Conservation (phyloP, 257 asterid species). For the Penstemon barbatus region DNA sequence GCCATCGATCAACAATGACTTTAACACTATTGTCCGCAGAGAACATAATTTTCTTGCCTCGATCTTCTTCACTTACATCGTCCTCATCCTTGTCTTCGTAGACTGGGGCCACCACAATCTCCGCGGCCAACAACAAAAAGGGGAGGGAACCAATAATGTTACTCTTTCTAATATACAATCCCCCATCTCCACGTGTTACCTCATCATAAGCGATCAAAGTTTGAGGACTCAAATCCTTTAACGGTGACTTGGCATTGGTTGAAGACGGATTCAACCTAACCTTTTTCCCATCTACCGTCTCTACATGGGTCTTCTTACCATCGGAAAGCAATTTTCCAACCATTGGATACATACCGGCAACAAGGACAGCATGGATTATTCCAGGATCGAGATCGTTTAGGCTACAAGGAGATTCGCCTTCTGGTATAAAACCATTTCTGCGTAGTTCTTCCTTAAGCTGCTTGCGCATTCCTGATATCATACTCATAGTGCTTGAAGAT, state of each 20-base stretch:
- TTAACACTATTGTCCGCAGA: slow-evolving; percentile 68
- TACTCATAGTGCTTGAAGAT: slow-evolving; percentile 61
- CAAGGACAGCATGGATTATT: slow-evolving; percentile 69
- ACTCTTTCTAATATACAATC: slow-evolving; percentile 63
- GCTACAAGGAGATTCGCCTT: slow-evolving; percentile 54
- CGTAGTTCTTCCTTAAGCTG: slow-evolving; percentile 60
- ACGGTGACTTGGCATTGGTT: slow-evolving; percentile 44
- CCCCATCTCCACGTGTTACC: slow-evolving; percentile 83
- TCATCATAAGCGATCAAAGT: slow-evolving; percentile 75
- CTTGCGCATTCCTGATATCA: slow-evolving; percentile 73
- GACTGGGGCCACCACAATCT: slow-evolving; percentile 62
- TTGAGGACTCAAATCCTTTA: slow-evolving; percentile 26
- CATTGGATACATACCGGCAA: slow-evolving; percentile 84
- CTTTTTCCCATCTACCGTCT: slow-evolving; percentile 72
- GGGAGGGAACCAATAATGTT: slow-evolving; percentile 74
- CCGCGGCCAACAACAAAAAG: slow-evolving; percentile 68
- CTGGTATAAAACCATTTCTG: slow-evolving; percentile 60
- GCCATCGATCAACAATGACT: slow-evolving; percentile 79
- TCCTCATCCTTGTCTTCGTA: slow-evolving; percentile 44
- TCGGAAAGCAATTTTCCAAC: slow-evolving; percentile 68
- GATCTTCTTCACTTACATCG: slow-evolving; percentile 38
- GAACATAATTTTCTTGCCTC: slow-evolving; percentile 59
- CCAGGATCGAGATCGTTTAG: slow-evolving; percentile 77
- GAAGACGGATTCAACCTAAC: slow-evolving; percentile 74
- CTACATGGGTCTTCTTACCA: slow-evolving; percentile 48